A percentile compares a stretch with the other conserved stretches of the same genome.
Conservation (phyloP, 148 eudicot genomes). For the Bassia scoparia region DNA sequence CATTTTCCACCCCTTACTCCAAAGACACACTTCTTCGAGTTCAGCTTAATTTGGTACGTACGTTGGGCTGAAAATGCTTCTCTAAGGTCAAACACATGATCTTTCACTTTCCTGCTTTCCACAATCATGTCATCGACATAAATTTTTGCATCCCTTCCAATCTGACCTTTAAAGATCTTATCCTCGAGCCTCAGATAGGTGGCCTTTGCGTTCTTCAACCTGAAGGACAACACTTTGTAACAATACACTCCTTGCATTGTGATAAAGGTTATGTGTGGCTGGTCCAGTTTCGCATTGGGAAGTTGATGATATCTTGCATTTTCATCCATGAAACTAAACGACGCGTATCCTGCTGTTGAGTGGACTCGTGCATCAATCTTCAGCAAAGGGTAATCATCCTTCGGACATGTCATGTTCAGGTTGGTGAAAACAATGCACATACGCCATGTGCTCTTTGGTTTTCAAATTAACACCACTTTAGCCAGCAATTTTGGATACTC, state of each 20-base stretch:
- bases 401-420: not conserved
- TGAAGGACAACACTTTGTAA: too few relatives aligned
- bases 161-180: not conserved
- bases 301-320: not conserved
- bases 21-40: too few relatives aligned
- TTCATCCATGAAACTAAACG: not conserved
- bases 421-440: not conserved
- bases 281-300: not conserved
- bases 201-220: not conserved
- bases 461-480: not conserved
- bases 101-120: not conserved
- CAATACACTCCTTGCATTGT: too few relatives aligned
- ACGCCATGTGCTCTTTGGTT: not conserved
- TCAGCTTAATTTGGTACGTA: too few relatives aligned
- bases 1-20: not conserved
- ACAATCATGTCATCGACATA: not conserved
- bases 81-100: too few relatives aligned
- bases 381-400: not conserved
- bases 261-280: not conserved
- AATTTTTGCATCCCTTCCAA: not conserved
- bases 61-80: too few relatives aligned
- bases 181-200: not conserved
- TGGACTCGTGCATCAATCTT: not conserved
- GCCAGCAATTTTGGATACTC: not conserved
- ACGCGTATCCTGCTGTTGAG: not conserved